Evolutionary conservation across 2,329 filamentous ascomycete species (phyloP).

Genomic region (Periglandula ipomoeae): DNA sequence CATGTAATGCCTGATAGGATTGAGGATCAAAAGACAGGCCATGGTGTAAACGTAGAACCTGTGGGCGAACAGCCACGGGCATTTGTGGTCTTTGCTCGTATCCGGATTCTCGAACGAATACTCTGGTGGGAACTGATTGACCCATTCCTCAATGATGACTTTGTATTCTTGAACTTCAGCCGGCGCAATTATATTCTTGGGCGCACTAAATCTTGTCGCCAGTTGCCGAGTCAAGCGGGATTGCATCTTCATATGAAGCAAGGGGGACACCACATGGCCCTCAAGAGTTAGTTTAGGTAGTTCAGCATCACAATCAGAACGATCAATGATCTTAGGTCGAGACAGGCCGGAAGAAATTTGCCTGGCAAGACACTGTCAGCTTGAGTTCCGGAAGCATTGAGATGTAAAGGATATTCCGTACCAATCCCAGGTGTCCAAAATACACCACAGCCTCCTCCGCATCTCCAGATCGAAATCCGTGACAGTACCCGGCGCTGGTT

Average conservation of each 20-base stretch:
- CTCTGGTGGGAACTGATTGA: conserved; percentile 29
- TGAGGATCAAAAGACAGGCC: conserved; percentile 35
- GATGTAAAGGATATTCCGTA: conserved; percentile 9
- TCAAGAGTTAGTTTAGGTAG: conserved; percentile 22
- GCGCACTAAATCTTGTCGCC: conserved; percentile 16
- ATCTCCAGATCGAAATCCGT: conserved; percentile 23
- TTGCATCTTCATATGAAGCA: conserved; percentile 23
- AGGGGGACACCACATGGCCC: conserved; percentile 16
- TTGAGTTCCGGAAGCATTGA: background rate
- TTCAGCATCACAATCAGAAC: conserved; percentile 16
- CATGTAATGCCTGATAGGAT: conserved; percentile 37
- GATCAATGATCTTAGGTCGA: conserved; percentile 21
- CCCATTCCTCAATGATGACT: conserved; percentile 29
- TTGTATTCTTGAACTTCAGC: conserved; percentile 19
- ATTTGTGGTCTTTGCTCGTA: conserved; percentile 26
- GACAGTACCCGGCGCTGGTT: conserved; percentile 11
- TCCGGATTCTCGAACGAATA: conserved; percentile 31
- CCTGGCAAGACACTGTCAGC: conserved; percentile 12
- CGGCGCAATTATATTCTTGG: conserved; percentile 17
- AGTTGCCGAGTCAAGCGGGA: conserved; percentile 16
- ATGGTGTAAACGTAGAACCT: conserved; percentile 36
- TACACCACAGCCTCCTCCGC: conserved; percentile 22
- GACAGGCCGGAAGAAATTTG: conserved; percentile 24
- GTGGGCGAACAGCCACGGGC: conserved; percentile 35
- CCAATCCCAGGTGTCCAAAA: conserved; percentile 26